Base-by-base conservation (phyloP, 2,329 filamentous ascomycete species). In the Botrytis squamosa region DNA sequence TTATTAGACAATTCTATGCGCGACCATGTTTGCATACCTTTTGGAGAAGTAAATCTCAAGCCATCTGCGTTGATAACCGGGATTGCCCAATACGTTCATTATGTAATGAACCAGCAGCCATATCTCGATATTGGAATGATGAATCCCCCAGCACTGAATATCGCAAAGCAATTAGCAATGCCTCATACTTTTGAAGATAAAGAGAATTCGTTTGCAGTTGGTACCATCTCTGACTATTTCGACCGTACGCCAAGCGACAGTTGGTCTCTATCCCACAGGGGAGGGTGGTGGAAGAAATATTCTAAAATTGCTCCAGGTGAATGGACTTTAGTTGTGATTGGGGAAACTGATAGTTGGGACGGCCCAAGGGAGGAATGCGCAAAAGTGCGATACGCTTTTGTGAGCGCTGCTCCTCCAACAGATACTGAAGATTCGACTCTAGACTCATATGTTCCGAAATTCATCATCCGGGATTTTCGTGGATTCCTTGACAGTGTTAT, bases 401-500 rank as follows among this genome's bases (percentile, higher is more conserved):
- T 73, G 25, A 57, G 65, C 25, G 42, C 55, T 52, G 55, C 42
- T 63, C 42, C 63, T 60, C 10, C 42, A 14, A 6, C 44, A 9
- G 4, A 38, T 40, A 25, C 33, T 16, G 67, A 62, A 62, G 55
- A 60, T 40, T 12, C 71, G 9, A 62, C 33, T 14, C 5, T 25
- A 49, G 46, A 40, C 8, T 70, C 65, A 16, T 33, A 44, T 40
- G 16, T 55, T 55, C 65, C 40, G 29, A 20, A 62, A 29, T 22
- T 73, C 8, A 16, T 73, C 33, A 55, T 70, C 36, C 9, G 52
- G 20, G 57, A 62, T 63, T 22, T 73, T n/a, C 14, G 33, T 68
- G 57, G 46, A 4, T 70, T 64, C 25, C 44, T 73, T 29, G 46
- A 70, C 14, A 22, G n/a, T 63, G 9, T 16, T 10, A 62, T 44